These are phyloP conservation scores for Colletotrichum tamarilloi DNA, from an alignment of 2,329 filamentous ascomycete species.

Conservation along the genomic window DNA sequence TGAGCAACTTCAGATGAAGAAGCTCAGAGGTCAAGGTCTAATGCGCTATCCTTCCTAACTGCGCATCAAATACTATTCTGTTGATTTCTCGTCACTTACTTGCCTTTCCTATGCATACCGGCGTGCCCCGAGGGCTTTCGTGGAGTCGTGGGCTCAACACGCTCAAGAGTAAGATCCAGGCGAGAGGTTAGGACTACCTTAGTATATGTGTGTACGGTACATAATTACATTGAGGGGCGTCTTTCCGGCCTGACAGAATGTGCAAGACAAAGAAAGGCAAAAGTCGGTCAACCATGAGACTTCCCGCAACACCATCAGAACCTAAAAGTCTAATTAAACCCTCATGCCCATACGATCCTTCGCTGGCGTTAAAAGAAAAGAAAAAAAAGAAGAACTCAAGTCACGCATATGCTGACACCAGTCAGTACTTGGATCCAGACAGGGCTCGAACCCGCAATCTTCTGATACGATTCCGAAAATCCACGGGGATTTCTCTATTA, in stretches of 20 bases:
- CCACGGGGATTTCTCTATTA: background rate
- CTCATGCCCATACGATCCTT: rapidly evolving
- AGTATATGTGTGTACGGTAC: too few relatives aligned
- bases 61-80: too few relatives aligned
- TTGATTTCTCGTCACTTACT: too few relatives aligned
- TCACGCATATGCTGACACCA: background rate
- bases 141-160: too few relatives aligned
- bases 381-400: background rate
- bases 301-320: background rate
- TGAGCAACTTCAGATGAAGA: too few relatives aligned
- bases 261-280: background rate
- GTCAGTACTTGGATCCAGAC: background rate
- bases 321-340: background rate
- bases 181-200: too few relatives aligned
- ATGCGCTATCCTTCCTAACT: rapidly evolving
- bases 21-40: background rate
- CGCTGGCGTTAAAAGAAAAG: background rate
- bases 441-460: constrained; percentile 1
- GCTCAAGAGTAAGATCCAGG: too few relatives aligned
- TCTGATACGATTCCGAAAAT: background rate
- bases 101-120: too few relatives aligned
- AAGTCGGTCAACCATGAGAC: background rate
- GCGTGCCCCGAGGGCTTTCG: too few relatives aligned
- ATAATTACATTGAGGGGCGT: too few relatives aligned
- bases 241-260: background rate